phyloP scores from a whole-genome alignment of 1,139 yeast genomes.

The Trichomonascaceae sp. region DNA sequence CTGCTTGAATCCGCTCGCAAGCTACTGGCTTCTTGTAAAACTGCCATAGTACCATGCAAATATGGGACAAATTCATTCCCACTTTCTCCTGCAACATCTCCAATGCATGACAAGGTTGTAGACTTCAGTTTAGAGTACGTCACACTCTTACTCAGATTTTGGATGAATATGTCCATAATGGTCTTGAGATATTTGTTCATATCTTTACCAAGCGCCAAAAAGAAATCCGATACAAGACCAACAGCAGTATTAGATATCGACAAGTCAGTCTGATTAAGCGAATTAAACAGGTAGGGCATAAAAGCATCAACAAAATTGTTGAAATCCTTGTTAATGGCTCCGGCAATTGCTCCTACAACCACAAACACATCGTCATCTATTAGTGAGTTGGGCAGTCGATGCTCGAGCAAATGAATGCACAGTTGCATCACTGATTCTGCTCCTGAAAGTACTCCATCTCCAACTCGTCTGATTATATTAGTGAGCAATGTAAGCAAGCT shows the following conservation, averaged over 20 bases:
- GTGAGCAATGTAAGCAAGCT: constrained; percentile 83
- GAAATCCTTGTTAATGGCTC: constrained; percentile 66
- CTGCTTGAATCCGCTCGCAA: constrained; percentile 45
- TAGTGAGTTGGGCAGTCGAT: constrained; percentile 56
- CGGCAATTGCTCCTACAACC: constrained; percentile 85
- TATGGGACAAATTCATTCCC: constrained; percentile 71
- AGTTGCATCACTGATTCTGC: constrained; percentile 82
- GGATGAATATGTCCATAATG: constrained; percentile 76
- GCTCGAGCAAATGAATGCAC: constrained; percentile 63
- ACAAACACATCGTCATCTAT: constrained; percentile 93
- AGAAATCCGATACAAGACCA: constrained; percentile 92
- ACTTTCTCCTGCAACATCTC: constrained; percentile 88
- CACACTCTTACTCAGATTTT: constrained; percentile 56
- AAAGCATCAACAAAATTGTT: constrained; percentile 73
- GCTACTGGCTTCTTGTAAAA: constrained; percentile 55
- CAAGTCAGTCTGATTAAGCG: constrained; percentile 74
- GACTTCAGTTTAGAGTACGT: constrained; percentile 81
- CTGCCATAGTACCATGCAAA: constrained; percentile 69
- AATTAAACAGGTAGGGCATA: constrained; percentile 66
- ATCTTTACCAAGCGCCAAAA: constrained; percentile 78
- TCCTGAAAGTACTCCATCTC: constrained; percentile 56
- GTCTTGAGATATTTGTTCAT: constrained; percentile 71
- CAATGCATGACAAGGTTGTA: constrained; percentile 86
- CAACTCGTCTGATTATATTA: constrained; percentile 79
- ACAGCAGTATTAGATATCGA: constrained; percentile 84